These are phyloP conservation scores for Phytophthora palmivora DNA, from an alignment of 352 stramenopile species.

Conservation along the genomic window DNA sequence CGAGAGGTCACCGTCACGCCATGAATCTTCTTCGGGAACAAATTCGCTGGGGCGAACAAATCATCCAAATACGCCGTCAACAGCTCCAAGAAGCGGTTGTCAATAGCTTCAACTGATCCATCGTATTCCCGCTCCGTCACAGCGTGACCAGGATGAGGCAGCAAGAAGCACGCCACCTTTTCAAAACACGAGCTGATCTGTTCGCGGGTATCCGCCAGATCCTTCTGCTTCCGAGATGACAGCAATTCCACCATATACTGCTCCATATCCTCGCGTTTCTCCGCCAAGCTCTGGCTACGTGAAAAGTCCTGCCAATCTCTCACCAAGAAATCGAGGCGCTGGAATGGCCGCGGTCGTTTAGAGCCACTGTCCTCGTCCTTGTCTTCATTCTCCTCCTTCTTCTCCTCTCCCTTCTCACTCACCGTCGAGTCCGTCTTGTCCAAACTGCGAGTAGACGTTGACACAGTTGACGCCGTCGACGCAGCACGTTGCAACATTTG, in stretches of 20 bases:
- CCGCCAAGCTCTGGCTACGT: conserved; percentile 87
- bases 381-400: conserved; percentile 40
- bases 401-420: conserved; percentile 34
- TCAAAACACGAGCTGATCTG: conserved; percentile 98
- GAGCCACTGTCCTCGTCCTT: conserved; percentile 32
- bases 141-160: conserved; percentile 96
- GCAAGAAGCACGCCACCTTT: conserved; percentile 93
- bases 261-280: conserved; percentile 94
- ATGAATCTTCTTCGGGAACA: conserved; percentile 96
- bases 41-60: conserved; percentile 91
- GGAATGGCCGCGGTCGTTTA: conserved; percentile 90
- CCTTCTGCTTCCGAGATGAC: conserved; percentile 92
- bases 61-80: conserved; percentile 95
- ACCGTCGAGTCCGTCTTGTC: conserved; percentile 52
- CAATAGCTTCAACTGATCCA: conserved; percentile 94
- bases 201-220: conserved; percentile 94
- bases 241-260: conserved; percentile 95
- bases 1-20: conserved; percentile 92
- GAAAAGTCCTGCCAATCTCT: conserved; percentile 99
- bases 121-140: conserved; percentile 98
- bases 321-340: conserved; percentile 98
- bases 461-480: conserved; percentile 5
- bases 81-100: conserved; percentile 94
- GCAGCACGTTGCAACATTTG: conserved; percentile 27
- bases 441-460: conserved; percentile 31